Percentiles rank a stretch among this genome's conserved stretches.
phyloP scores from a whole-genome alignment of 75 land plant genomes.

The Larix kaempferi region DNA sequence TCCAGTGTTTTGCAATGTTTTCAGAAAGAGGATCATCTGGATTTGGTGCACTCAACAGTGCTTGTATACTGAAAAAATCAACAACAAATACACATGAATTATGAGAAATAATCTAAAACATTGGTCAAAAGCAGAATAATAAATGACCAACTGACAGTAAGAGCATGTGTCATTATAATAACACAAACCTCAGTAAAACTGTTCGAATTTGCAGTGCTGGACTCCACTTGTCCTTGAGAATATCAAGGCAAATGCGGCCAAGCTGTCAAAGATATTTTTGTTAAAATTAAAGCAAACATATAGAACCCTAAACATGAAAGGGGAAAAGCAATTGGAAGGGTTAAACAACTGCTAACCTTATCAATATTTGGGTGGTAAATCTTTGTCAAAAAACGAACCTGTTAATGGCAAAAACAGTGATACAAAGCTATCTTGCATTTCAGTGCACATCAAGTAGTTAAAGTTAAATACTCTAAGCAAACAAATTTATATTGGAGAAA shows the following conservation, averaged over 20 bases:
- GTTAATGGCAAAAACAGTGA: conserved; percentile 2
- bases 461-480: not conserved
- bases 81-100: not conserved
- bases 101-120: not conserved
- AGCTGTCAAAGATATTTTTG: conserved; percentile 43
- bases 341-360: conserved; percentile 45
- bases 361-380: conserved; percentile 98
- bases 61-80: conserved; percentile 72
- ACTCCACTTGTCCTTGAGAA: conserved; percentile 98
- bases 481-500: no score
- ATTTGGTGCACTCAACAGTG: conserved; percentile 93
- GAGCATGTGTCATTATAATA: not conserved
- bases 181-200: conserved; percentile 68
- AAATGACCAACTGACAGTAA: not conserved
- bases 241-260: conserved; percentile 95
- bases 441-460: not conserved
- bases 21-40: conserved; percentile 97
- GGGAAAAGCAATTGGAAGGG: not conserved
- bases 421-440: not conserved
- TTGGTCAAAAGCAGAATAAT: not conserved
- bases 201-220: conserved; percentile 96
- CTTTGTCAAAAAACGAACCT: conserved; percentile 95
- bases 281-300: not conserved
- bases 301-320: not conserved
- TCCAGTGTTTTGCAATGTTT: conserved; percentile 98